Evolutionary conservation across 495 filamentous ascomycete genomes (phyloP).

Genomic region (Usnea hakonensis): DNA sequence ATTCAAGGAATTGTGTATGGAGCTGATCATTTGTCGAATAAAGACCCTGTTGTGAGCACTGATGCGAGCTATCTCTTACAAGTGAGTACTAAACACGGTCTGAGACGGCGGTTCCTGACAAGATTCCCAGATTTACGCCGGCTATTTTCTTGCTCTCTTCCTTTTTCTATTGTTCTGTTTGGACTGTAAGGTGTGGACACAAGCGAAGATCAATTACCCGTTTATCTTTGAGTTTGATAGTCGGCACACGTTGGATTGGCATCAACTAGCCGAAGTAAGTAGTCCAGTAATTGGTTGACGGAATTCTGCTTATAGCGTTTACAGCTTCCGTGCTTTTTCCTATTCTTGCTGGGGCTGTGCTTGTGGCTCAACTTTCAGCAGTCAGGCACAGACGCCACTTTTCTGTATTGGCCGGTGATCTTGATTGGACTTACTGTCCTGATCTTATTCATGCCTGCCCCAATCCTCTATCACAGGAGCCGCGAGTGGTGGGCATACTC

Average conservation of each 20-base stretch:
- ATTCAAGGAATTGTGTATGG: slow-evolving; percentile 69
- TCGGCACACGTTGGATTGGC: slow-evolving; percentile 78
- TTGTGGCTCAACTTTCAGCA: slow-evolving; percentile 81
- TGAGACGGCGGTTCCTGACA: slow-evolving; percentile 24
- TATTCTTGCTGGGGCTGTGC: slow-evolving; percentile 67
- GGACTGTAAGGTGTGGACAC: slow-evolving; percentile 72
- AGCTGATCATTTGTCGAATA: slow-evolving; percentile 41
- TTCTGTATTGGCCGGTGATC: slow-evolving; percentile 82
- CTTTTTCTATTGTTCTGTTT: slow-evolving; percentile 70
- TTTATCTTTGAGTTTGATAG: slow-evolving; percentile 97
- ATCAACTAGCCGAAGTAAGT: slow-evolving; percentile 67
- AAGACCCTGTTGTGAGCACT: slow-evolving; percentile 38
- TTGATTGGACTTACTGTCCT: slow-evolving; percentile 57
- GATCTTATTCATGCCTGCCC: slow-evolving; percentile 68
- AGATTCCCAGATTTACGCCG: slow-evolving; percentile 62
- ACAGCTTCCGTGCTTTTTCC: slow-evolving; percentile 65
- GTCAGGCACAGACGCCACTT: slow-evolving; percentile 58
- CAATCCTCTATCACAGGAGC: slow-evolving; percentile 64
- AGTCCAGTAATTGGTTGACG: background rate
- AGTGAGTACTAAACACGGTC: slow-evolving; percentile 33
- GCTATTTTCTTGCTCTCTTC: slow-evolving; percentile 70
- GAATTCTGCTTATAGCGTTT: slow-evolving; percentile 11
- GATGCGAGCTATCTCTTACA: slow-evolving; percentile 71
- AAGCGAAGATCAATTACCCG: slow-evolving; percentile 81
- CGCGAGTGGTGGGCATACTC: slow-evolving; percentile 79